Evolutionary conservation across 805 yeast genomes (phyloP).

Genomic region (Priceomyces castillae): DNA sequence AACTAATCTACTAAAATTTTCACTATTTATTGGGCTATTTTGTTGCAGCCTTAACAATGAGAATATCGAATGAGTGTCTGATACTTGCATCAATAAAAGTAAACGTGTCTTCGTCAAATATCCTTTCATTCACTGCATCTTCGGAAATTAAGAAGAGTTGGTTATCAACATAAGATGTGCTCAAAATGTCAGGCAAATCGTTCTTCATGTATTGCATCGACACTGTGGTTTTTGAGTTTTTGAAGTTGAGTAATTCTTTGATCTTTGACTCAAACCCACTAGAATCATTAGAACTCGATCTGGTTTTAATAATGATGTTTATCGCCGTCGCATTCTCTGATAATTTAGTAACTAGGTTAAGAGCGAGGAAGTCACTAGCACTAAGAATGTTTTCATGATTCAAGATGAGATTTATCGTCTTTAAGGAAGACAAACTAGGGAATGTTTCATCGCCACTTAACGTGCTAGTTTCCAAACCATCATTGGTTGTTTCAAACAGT

Average conservation of each 20-base stretch:
- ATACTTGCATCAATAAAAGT: constrained; percentile 22
- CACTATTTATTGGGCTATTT: too few relatives aligned
- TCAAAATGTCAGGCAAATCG: not conserved
- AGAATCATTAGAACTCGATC: constrained; percentile 4
- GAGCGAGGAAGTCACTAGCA: constrained; percentile 31
- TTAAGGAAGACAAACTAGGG: constrained; percentile 9
- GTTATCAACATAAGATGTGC: not conserved
- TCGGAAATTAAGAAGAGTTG: constrained; percentile 25
- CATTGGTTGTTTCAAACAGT: constrained; percentile 1
- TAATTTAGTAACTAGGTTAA: constrained; percentile 26
- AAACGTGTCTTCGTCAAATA: constrained; percentile 21
- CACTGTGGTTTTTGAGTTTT: not conserved
- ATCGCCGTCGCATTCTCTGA: constrained; percentile 12
- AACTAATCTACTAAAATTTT: too few relatives aligned
- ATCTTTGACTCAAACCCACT: not conserved
- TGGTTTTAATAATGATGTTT: constrained; percentile 19
- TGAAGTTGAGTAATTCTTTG: not conserved
- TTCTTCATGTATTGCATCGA: not conserved
- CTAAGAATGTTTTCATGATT: constrained; percentile 33
- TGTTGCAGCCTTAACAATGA: constrained; percentile 18
- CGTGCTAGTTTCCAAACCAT: constrained; percentile 3
- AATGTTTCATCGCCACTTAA: constrained; percentile 1
- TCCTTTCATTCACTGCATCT: constrained; percentile 12
- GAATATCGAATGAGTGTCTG: constrained; percentile 23
- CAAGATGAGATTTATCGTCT: constrained; percentile 25